These are phyloP conservation scores for Acacia concinna DNA, from an alignment of 331 rosid species.

Conservation along the genomic window DNA sequence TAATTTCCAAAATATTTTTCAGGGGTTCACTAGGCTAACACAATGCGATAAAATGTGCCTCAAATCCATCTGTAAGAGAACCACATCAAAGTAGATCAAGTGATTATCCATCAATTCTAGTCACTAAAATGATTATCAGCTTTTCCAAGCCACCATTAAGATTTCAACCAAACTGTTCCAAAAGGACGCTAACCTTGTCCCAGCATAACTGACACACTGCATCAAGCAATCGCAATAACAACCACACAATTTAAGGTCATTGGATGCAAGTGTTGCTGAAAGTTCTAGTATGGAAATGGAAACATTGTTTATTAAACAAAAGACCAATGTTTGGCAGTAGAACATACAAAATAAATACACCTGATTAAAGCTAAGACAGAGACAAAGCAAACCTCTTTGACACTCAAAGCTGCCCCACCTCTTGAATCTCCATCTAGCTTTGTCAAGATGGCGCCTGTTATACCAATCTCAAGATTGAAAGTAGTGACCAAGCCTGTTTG, in stretches of 20 bases:
- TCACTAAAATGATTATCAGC: slow-evolving; percentile 7
- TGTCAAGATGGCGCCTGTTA: slow-evolving; percentile 97
- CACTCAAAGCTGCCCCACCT: slow-evolving; percentile 99
- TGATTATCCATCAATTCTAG: not conserved
- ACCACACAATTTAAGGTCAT: slow-evolving; percentile 1
- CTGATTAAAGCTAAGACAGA: slow-evolving; percentile 19
- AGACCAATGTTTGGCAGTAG: slow-evolving; percentile 2
- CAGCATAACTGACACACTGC: slow-evolving; percentile 11
- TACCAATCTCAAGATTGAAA: slow-evolving; percentile 96
- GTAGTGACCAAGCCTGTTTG: slow-evolving; percentile 85
- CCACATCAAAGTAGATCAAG: not conserved
- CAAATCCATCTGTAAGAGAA: slow-evolving; percentile 20
- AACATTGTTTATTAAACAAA: slow-evolving; percentile 7
- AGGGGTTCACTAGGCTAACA: not conserved
- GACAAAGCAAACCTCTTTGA: slow-evolving; percentile 75
- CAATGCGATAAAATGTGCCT: slow-evolving; percentile 19
- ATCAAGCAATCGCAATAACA: slow-evolving; percentile 16
- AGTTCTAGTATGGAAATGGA: slow-evolving; percentile 12
- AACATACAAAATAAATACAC: slow-evolving; percentile 27
- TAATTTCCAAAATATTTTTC: slow-evolving; percentile 1
- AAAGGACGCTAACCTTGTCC: not conserved
- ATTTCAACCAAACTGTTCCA: slow-evolving; percentile 1
- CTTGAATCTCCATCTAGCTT: slow-evolving; percentile 99
- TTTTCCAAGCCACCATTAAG: slow-evolving; percentile 8
- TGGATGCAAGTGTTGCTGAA: slow-evolving; percentile 1